phyloP scores from a whole-genome alignment of 805 yeast genomes.

The Yamadazyma sp. region DNA sequence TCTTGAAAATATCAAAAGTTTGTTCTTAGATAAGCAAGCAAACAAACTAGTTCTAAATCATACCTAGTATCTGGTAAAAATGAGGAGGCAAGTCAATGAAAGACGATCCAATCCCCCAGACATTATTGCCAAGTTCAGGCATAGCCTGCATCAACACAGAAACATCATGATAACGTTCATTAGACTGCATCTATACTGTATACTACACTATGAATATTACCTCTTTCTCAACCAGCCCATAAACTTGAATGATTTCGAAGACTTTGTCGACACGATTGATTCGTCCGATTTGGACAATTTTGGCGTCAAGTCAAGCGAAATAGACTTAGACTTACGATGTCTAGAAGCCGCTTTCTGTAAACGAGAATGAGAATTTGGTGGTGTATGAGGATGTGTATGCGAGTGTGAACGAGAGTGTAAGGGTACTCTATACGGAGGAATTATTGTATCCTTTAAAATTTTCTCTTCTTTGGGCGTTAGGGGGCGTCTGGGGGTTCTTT shows the following conservation, averaged over 20 bases:
- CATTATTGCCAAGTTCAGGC: no score
- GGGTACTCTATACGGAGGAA: slow-evolving; percentile 22
- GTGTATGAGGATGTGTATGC: background rate
- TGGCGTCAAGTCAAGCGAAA: slow-evolving; percentile 23
- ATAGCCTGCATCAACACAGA: no score
- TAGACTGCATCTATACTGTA: background rate
- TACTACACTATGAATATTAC: slow-evolving; percentile 5
- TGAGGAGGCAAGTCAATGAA: no score
- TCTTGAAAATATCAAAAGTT: no score
- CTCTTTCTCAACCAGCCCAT: slow-evolving; percentile 26
- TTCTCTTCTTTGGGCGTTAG: slow-evolving; percentile 26
- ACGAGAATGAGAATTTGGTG: slow-evolving; percentile 2
- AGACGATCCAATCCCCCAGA: no score
- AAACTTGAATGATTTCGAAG: slow-evolving; percentile 20
- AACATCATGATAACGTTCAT: slow-evolving; percentile 3
- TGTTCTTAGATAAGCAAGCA: no score
- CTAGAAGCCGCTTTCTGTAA: no score
- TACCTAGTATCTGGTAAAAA: no score
- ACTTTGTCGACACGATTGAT: slow-evolving; percentile 11
- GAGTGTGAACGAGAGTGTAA: background rate
- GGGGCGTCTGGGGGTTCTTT: slow-evolving; percentile 14
- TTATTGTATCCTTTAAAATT: slow-evolving; percentile 23
- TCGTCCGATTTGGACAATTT: slow-evolving; percentile 18
- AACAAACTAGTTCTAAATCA: no score
- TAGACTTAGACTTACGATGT: slow-evolving; percentile 24